Evolutionary conservation across 2,329 filamentous ascomycete species (phyloP).

Genomic region (Xylaria digitata): DNA sequence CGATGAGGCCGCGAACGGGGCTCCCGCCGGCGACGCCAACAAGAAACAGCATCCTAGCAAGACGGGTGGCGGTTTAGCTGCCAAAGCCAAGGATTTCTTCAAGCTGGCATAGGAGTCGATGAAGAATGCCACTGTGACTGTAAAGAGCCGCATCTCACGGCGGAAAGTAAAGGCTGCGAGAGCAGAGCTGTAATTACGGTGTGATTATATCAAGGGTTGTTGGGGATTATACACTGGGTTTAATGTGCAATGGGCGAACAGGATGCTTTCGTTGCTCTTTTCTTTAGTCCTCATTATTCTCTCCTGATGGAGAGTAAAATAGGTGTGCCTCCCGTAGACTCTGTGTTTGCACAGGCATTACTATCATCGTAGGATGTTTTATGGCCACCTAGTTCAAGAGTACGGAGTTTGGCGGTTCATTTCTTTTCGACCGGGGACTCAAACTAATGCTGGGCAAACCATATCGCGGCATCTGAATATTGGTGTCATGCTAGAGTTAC

Average conservation of each 20-base stretch:
- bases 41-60: constrained; percentile 31
- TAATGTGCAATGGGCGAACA: constrained; percentile 1
- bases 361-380: neutral
- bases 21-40: constrained; percentile 48
- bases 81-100: constrained; percentile 62
- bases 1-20: constrained; percentile 15
- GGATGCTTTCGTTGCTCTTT: constrained; percentile 1
- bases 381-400: neutral
- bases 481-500: neutral
- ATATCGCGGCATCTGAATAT: constrained; percentile 1
- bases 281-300: neutral
- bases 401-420: constrained; percentile 18
- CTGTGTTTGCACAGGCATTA: constrained; percentile 15
- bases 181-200: neutral
- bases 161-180: neutral
- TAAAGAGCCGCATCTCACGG: neutral
- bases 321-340: constrained; percentile 8
- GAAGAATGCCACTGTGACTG: constrained; percentile 21
- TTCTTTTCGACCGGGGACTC: neutral
- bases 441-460: neutral
- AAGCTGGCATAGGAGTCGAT: constrained; percentile 56
- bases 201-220: neutral
- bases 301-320: neutral
- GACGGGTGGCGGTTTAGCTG: constrained; percentile 46
- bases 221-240: neutral